Conservation (phyloP, 768 basidiomycete species). For the Imleria badia region DNA sequence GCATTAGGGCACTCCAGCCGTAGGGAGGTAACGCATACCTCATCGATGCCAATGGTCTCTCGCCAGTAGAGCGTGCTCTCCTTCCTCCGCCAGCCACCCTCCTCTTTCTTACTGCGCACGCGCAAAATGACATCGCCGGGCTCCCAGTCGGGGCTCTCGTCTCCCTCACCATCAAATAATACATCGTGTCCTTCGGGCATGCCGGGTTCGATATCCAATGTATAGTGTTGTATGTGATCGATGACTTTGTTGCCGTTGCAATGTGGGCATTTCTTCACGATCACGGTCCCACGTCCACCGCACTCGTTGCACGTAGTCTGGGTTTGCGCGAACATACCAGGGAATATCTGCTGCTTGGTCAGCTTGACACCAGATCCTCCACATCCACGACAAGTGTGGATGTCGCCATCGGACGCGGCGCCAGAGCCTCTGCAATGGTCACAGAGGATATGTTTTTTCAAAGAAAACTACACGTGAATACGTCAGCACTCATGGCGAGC, state of each 20-base stretch:
- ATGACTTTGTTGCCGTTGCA: constrained; percentile 82
- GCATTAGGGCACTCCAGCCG: neutral
- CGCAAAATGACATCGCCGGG: constrained; percentile 90
- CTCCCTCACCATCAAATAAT: constrained; percentile 94
- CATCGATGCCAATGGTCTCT: constrained; percentile 87
- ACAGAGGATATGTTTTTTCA: constrained; percentile 90
- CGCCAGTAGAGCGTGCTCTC: constrained; percentile 90
- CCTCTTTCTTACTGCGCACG: constrained; percentile 73
- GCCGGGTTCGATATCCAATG: constrained; percentile 81
- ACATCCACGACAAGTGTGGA: constrained; percentile 84
- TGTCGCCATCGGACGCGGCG: constrained; percentile 84
- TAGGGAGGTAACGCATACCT: constrained; percentile 43
- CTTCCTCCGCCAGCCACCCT: constrained; percentile 85
- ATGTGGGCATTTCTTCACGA: constrained; percentile 76
- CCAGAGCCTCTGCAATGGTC: constrained; percentile 97
- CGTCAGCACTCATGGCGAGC: neutral
- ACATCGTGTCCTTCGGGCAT: constrained; percentile 94
- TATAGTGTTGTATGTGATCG: constrained; percentile 77
- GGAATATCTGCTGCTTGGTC: constrained; percentile 89
- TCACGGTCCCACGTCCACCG: constrained; percentile 76
- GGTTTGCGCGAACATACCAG: constrained; percentile 92
- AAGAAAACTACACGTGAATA: constrained; percentile 69
- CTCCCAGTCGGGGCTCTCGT: constrained; percentile 96
- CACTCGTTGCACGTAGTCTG: constrained; percentile 85
- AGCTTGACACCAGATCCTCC: constrained; percentile 83